Conservation (phyloP, 352 stramenopile genomes). For the Globisporangium alternatum region DNA sequence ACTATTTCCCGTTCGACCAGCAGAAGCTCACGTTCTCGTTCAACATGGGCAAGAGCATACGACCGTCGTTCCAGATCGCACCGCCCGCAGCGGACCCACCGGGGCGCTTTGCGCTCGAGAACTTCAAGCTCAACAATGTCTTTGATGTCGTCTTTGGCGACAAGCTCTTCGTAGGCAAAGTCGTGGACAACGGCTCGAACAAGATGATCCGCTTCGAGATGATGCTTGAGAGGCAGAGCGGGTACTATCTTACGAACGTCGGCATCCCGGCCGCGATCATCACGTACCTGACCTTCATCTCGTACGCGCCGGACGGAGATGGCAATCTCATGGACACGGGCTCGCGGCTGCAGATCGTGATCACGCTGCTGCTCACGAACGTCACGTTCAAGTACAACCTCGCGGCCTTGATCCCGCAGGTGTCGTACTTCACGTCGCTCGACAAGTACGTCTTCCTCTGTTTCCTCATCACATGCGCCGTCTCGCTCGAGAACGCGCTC, state of each 20-base stretch:
- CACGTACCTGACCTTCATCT: constrained; percentile 15
- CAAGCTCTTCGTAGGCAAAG: constrained; percentile 30
- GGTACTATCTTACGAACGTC: constrained; percentile 42
- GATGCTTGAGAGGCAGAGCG: constrained; percentile 29
- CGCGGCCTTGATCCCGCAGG: constrained; percentile 41
- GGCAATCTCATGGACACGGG: too few relatives aligned
- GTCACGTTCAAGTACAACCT: constrained; percentile 67
- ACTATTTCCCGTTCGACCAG: constrained; percentile 39
- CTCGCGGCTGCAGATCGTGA: constrained; percentile 51
- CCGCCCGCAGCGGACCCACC: constrained; percentile 15
- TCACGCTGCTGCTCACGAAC: constrained; percentile 56
- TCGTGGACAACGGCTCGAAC: constrained; percentile 19
- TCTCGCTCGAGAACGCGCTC: constrained; percentile 55
- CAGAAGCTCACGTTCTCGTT: constrained; percentile 40
- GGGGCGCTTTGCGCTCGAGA: constrained; percentile 26
- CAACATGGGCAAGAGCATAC: constrained; percentile 20
- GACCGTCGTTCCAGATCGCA: constrained; percentile 13
- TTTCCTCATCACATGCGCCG: constrained; percentile 48
- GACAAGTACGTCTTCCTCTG: constrained; percentile 46
- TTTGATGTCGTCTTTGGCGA: constrained; percentile 32
- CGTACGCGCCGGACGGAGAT: constrained; percentile 12
- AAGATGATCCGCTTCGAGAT: constrained; percentile 35
- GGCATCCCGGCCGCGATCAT: constrained; percentile 29
- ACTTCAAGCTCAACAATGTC: constrained; percentile 34
- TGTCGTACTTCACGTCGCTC: constrained; percentile 60